Base-by-base conservation (phyloP, 371 early-diverging fungal species). In the Coemansia sp. region DNA sequence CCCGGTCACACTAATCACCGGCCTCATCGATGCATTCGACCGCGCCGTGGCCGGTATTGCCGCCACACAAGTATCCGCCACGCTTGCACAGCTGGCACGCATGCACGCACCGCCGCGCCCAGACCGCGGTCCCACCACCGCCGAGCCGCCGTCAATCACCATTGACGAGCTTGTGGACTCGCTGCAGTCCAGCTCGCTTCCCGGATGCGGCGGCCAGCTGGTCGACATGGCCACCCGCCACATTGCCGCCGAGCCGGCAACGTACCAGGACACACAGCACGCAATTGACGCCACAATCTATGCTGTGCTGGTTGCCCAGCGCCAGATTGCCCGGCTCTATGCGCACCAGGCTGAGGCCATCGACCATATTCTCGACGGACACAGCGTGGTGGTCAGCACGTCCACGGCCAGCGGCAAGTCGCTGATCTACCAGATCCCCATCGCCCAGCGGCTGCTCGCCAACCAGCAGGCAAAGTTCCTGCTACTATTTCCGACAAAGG, bases 321-420 rank as follows among this genome's bases (percentile, higher is more conserved):
- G 79, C 4, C 57, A 65, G 24, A 82, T 91, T 6, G 18, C 40
- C 1, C 54, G 71, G 11, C 76, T 91, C 0, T 92, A 89, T 60
- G 40, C 77, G 5, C 93, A 92, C 77, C 93, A 92, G 64, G 78
- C 87, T 0, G 69, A 83, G 44, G 89, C 90, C 0, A 80, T 91
- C 3, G 68, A 81, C 33, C 74, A 47, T 2, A 49, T 88, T 1
- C 67, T 78, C 4, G 44, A 75, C 0, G 80, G 82, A 1, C 48
- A 80, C 16, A 72, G 84, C 62, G 83, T 90, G 0, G 83, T 91
- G 42, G 82, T 89, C 2, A 77, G 87, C 36, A 92, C 91, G 1
- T 72, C 86, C 0, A 91, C 91, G 3, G 83, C 88, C 60, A 89
- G 90, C 77, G 93, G 93, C 12, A 93, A 93, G 63, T 91, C 92